These are phyloP conservation scores for Trypanosoma caninum DNA, from an alignment of 208 protist genomes.

Conservation along the genomic window DNA sequence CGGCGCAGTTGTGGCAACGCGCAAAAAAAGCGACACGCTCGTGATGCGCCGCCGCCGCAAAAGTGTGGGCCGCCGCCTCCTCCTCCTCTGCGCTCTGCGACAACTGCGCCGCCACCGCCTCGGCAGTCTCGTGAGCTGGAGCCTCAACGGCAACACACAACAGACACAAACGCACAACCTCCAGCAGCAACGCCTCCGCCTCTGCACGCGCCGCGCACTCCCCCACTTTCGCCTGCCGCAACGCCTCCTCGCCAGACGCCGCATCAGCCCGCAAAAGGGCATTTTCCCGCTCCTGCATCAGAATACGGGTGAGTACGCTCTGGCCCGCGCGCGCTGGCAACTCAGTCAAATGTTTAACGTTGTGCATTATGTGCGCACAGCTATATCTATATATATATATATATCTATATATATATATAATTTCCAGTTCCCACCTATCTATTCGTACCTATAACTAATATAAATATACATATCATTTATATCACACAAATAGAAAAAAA, in stretches of 20 bases:
- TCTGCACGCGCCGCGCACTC: constrained; percentile 2
- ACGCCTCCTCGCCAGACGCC: background rate
- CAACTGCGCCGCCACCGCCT: background rate
- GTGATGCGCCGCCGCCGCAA: constrained; percentile 4
- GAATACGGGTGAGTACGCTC: constrained; percentile 9
- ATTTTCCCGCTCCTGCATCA: constrained; percentile 18
- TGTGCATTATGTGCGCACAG: no score
- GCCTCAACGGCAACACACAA: background rate
- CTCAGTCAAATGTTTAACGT: background rate
- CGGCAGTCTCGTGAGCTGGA: background rate
- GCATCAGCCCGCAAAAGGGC: background rate
- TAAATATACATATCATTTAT: no score
- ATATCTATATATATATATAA: no score
- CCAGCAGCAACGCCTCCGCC: background rate
- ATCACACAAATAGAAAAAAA: no score
- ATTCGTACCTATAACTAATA: no score
- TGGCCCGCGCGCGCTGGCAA: background rate
- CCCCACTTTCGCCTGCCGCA: background rate
- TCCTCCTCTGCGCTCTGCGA: background rate
- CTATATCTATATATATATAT: no score
- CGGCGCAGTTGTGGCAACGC: background rate
- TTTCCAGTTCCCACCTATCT: no score
- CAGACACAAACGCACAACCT: constrained; percentile 10
- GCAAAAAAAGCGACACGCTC: background rate
- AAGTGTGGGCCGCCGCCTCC: constrained; percentile 4